Evolutionary conservation across 2,329 filamentous ascomycete species (phyloP), one percentile per base, ranked within the genome.

Genomic region (Xylariaceae sp.): DNA sequence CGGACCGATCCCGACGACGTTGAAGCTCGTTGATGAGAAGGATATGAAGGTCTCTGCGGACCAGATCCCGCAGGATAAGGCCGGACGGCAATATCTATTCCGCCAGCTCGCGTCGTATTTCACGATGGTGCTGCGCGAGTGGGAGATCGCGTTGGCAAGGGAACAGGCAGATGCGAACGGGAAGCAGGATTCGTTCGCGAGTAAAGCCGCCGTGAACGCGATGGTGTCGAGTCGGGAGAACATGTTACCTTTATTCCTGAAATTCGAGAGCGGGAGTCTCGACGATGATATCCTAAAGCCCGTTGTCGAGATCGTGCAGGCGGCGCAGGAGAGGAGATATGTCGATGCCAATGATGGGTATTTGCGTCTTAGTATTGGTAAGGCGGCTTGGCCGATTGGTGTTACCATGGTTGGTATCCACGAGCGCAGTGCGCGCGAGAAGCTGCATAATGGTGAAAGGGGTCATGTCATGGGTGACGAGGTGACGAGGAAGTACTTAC

Each of bases 381-480:
- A 96, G 77, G 92, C 92, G 66, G 94, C 94, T 13, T 99, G 94
- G 94, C 94, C 94, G 23, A 99, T 99, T 70, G 94, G 94, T 76
- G 94, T 99, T 45, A 99, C 94, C 73, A 99, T 97, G 94, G 94
- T 99, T 70, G 94, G 94, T 80, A 99, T 99, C 68, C 94, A 99
- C 83, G 94, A 97, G 80, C 86, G 94, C 71, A 94, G 89, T 66
- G 93, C 94, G 17, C 85, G 94, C 64, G 94, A 99, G 77, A 99
- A 99, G 77, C 78, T 99, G 61, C 92, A 97, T 72, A 86, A 94
- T 73, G 88, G 87, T 60, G 86, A 88, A 70, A 88, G 92, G 69
- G 94, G 93, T 3, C 92, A 99, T 73, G 96, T 97, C 68, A 92
- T 99, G 87, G 93, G 92, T 59, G 94, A 97, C 72, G 94, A 99